A percentile compares a stretch with the other conserved stretches of the same genome.
Evolutionary conservation across 495 filamentous ascomycete genomes (phyloP).

Genomic region (Penicillium soppii): DNA sequence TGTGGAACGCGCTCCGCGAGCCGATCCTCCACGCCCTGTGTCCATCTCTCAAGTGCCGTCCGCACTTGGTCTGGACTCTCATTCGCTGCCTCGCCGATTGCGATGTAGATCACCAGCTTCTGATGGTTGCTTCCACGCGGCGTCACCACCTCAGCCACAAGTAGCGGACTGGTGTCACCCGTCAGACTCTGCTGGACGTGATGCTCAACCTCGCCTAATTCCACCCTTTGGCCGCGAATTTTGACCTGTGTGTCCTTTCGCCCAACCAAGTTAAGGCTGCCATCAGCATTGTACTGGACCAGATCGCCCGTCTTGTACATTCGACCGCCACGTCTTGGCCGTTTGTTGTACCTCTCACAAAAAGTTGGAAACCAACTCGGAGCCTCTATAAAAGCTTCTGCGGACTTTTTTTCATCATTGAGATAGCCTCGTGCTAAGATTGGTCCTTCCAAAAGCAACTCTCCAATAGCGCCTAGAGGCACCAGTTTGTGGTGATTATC

Average conservation of each 20-base stretch:
- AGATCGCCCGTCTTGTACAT: conserved; percentile 53
- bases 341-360: neutral
- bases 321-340: neutral
- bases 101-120: neutral
- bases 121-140: neutral
- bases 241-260: conserved; percentile 34
- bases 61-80: neutral
- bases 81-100: neutral
- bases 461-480: neutral
- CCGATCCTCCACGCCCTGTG: neutral
- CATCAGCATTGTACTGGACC: conserved; percentile 36
- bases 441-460: neutral
- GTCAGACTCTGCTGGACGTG: neutral
- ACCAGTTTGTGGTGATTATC: neutral
- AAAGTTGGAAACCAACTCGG: neutral
- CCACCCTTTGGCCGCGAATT: conserved; percentile 32
- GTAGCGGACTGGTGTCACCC: neutral
- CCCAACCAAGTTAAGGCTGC: conserved; percentile 37
- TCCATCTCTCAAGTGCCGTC: neutral
- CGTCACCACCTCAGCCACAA: neutral
- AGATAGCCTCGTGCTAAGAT: neutral
- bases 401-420: neutral
- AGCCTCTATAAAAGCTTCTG: neutral
- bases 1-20: neutral
- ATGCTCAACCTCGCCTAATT: conserved; percentile 32